Conservation (phyloP, 495 filamentous ascomycete genomes). For the Neurospora sp. region DNA sequence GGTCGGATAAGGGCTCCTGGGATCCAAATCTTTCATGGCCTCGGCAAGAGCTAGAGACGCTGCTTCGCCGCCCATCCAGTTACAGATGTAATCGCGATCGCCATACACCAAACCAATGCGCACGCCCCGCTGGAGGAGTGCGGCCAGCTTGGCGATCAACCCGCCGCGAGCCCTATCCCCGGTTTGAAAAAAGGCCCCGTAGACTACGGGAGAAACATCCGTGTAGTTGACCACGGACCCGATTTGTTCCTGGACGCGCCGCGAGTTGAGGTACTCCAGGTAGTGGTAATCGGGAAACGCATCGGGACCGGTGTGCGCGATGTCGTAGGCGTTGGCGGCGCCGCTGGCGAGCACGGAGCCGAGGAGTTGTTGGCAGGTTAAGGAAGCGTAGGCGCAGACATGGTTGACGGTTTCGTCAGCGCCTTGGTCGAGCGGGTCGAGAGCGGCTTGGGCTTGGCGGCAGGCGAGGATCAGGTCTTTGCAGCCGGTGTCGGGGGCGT, state of each 20-base stretch:
- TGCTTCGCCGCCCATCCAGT: conserved; percentile 57
- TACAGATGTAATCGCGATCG: conserved; percentile 56
- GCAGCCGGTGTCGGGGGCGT: conserved; percentile 37
- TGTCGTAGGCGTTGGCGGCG: conserved; percentile 55
- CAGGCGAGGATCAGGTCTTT: conserved; percentile 41
- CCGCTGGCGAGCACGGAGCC: conserved; percentile 33
- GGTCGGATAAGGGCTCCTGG: conserved; percentile 12
- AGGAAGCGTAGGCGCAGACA: conserved; percentile 33
- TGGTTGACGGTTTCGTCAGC: conserved; percentile 36
- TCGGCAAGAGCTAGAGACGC: conserved; percentile 45
- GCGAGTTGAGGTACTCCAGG: conserved; percentile 54
- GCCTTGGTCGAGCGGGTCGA: conserved; percentile 38
- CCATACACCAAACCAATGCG: conserved; percentile 63
- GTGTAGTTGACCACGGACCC: conserved; percentile 62
- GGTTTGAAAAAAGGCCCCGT: conserved; percentile 40
- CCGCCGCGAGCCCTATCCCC: conserved; percentile 42
- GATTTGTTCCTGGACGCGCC: conserved; percentile 51
- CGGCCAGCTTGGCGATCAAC: conserved; percentile 38
- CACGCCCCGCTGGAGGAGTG: conserved; percentile 45
- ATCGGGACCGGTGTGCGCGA: conserved; percentile 40
- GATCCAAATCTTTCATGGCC: conserved; percentile 2
- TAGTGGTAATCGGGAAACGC: conserved; percentile 56
- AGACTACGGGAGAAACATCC: conserved; percentile 38
- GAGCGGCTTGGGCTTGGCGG: conserved; percentile 27
- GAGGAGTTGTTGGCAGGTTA: conserved; percentile 37